Conservation (phyloP, 2,329 filamentous ascomycete species). For the Monilinia vaccinii-corymbosi region DNA sequence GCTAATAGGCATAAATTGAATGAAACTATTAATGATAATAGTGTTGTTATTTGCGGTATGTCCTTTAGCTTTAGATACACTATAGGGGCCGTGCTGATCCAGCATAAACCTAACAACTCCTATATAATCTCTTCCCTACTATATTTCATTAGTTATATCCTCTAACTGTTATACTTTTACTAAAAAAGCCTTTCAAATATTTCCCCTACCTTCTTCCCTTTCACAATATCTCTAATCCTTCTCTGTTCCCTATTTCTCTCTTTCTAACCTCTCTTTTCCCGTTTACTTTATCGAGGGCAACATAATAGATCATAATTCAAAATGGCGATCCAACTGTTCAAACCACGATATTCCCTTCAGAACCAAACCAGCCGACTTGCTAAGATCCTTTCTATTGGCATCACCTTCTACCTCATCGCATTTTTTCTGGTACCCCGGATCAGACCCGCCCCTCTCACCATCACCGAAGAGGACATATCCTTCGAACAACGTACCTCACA, state of each 20-base stretch:
- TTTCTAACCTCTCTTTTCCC: background rate
- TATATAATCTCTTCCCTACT: too few species aligned
- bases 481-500: background rate
- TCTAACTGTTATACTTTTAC: too few species aligned
- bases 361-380: background rate
- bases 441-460: background rate
- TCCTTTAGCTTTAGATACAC: too few species aligned
- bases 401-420: background rate
- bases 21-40: too few species aligned
- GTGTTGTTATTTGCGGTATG: too few species aligned
- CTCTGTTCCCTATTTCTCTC: background rate
- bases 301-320: background rate
- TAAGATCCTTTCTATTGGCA: background rate
- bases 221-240: background rate
- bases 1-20: too few species aligned
- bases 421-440: conserved; percentile 3
- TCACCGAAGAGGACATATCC: conserved; percentile 4
- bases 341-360: background rate
- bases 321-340: background rate
- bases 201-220: too few species aligned
- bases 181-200: too few species aligned
- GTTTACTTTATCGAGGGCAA: background rate
- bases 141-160: too few species aligned
- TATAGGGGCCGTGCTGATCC: too few species aligned
- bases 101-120: too few species aligned